phyloP scores from a whole-genome alignment of 495 filamentous ascomycete species.

The Hypomontagnella monticulosa region DNA sequence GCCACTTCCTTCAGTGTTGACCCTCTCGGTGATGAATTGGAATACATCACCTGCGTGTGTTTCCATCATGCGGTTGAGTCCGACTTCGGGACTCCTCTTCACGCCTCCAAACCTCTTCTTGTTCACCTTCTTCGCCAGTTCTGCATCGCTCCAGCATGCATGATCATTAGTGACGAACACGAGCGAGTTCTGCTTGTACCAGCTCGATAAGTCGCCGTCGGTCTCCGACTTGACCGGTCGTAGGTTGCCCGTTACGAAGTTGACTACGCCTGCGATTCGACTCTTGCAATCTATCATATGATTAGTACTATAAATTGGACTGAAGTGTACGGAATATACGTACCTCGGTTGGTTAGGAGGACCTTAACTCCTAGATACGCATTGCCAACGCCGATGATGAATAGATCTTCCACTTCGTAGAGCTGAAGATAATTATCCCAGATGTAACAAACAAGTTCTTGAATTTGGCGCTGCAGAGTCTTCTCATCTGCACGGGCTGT shows the following conservation, averaged over 20 bases:
- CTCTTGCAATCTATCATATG: constrained; percentile 52
- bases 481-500: constrained; percentile 47
- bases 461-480: constrained; percentile 63
- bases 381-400: constrained; percentile 85
- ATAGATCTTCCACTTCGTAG: constrained; percentile 72
- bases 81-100: constrained; percentile 59
- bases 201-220: constrained; percentile 69
- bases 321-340: constrained; percentile 10
- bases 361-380: constrained; percentile 74
- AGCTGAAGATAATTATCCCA: constrained; percentile 99
- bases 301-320: constrained; percentile 16
- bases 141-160: constrained; percentile 70
- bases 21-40: constrained; percentile 62
- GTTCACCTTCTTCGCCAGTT: constrained; percentile 64
- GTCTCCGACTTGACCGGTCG: constrained; percentile 72
- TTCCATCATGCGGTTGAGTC: constrained; percentile 71
- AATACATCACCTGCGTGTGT: constrained; percentile 66
- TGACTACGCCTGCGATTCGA: constrained; percentile 60
- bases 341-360: constrained; percentile 74
- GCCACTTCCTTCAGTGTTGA: constrained; percentile 41
- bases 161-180: constrained; percentile 79
- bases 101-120: constrained; percentile 74
- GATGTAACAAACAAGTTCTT: constrained; percentile 83
- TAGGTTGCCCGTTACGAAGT: constrained; percentile 70
- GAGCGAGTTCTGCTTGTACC: constrained; percentile 77